Base-by-base conservation (phyloP, 345 rosid species). In the Sisymbrium irio region DNA sequence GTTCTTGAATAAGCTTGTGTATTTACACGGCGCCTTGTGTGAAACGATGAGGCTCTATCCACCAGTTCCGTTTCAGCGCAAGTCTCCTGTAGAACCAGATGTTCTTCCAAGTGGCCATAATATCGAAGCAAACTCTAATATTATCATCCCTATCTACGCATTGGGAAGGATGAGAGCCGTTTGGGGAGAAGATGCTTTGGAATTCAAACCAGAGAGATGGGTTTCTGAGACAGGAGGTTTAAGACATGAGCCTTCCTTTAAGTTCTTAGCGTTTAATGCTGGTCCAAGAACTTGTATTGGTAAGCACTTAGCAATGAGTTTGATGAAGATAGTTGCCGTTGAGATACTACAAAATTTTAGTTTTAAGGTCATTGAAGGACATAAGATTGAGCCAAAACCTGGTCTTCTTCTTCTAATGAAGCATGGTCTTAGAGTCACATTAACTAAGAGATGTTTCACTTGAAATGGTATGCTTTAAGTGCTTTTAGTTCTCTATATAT, bases 31-130 rank as follows among this genome's bases (percentile, higher is more conserved):
- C 2, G 80, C 80, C 1, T 15, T 80, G 36, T 67, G 40, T 6
- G 83, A 76, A 51, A 22, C 83, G 2, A 11, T 80, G 62, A 72
- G 80, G 32, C 75, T 80, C 1, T 80, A 60, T 60, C 80, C 83
- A 20, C 71, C 83, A 15, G 54, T 58, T 37, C 69, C 78, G 0
- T 20, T 72, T 33, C 22, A 61, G 11, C 39, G 59, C 13, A 67
- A 64, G 65, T 36, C 58, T 20, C 32, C 78, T 3, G 4, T 47
- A 3, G 6, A 47, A 56, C 12, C 57, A 0, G 83, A 80, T 61
- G 71, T 64, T 2, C 80, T 80, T 22, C 78, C 83, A 9, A 80
- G 78, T 17, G 78, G 80, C 2, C 80, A 76, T n/a, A 27, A 41
- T 35, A 37, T 80, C n/a, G 37, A 67, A 1, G 27, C 53, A 27